These are phyloP conservation scores for Meredithiella fracta DNA, from an alignment of 2,329 filamentous ascomycete species.

Conservation along the genomic window DNA sequence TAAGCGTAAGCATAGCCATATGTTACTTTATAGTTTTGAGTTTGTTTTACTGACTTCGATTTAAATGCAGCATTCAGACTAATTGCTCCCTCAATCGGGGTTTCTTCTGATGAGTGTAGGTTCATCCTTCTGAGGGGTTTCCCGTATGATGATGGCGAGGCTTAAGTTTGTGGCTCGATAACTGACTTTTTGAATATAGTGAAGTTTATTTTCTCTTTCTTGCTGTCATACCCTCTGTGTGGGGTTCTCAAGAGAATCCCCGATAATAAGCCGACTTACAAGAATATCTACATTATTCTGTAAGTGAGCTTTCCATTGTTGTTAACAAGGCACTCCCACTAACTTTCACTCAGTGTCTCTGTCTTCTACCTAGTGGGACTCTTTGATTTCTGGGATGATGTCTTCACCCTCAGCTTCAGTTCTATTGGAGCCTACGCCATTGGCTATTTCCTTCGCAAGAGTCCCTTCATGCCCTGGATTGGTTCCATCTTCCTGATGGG, in stretches of 20 bases:
- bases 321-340: background rate
- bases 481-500: conserved; percentile 89
- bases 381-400: conserved; percentile 78
- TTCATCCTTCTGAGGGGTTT: conserved; percentile 8
- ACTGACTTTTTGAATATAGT: conserved; percentile 37
- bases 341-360: conserved; percentile 40
- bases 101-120: conserved; percentile 31
- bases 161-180: background rate
- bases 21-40: background rate
- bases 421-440: conserved; percentile 69
- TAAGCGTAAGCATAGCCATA: conserved; percentile 7
- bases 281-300: conserved; percentile 77
- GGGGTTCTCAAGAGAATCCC: conserved; percentile 79
- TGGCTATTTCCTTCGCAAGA: conserved; percentile 58
- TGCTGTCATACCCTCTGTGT: conserved; percentile 83
- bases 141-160: background rate
- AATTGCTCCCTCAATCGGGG: conserved; percentile 26
- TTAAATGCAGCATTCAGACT: conserved; percentile 27
- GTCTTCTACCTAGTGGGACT: conserved; percentile 87
- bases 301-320: conserved; percentile 19
- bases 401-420: conserved; percentile 64
- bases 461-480: conserved; percentile 94
- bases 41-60: background rate
- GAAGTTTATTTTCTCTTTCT: conserved; percentile 80
- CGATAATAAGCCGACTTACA: conserved; percentile 64